Evolutionary conservation across 495 filamentous ascomycete genomes (phyloP), one percentile per base, ranked within the genome.

Genomic region (Extremus antarcticus): DNA sequence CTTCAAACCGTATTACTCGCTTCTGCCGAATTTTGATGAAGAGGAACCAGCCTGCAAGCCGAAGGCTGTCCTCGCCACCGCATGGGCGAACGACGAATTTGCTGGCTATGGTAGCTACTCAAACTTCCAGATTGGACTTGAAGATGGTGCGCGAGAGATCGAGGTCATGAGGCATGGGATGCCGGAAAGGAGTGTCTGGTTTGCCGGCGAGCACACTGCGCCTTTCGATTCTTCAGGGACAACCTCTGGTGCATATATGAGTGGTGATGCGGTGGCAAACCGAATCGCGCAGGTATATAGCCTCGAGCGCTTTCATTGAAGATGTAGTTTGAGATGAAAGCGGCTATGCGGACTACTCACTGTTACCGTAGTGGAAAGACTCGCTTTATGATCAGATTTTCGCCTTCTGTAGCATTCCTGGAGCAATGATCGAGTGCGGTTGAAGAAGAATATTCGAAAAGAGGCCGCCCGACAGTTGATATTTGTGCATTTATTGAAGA

Each of bases 181-280:
- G 43, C 75, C 79, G 3, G 80, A 78, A 13, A 74, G 86, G 17
- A 81, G 84, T 0, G 59, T 96, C 2, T 98, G 90, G 90, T 79
- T 96, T 60, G 92, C 91, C 0, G 91, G 91, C 0, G 91, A 98
- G 68, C 92, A 96, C 71, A 95, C 90, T 24, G 82, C 88, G 23
- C 91, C 91, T 24, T 94, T 95, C 68, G 80, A 90, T 19, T 88
- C 86, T 16, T 66, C 94, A 49, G 90, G 90, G 0, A 95, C 90
- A 8, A 85, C 82, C 11, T 90, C 88, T 1, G 90, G 90, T 1
- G 90, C 90, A 11, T 96, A 88, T 58, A 94, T 88, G 89, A 89
- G 87, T 66, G 91, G 91, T 0, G 87, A 96, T 70, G 76, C 76
- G 4, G 86, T 87, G 29, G 90, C 77, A 15, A 77, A 70, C 59